Base-by-base conservation (phyloP, 1,284 basidiomycete genomes). In the Rhodotorula sp. region DNA sequence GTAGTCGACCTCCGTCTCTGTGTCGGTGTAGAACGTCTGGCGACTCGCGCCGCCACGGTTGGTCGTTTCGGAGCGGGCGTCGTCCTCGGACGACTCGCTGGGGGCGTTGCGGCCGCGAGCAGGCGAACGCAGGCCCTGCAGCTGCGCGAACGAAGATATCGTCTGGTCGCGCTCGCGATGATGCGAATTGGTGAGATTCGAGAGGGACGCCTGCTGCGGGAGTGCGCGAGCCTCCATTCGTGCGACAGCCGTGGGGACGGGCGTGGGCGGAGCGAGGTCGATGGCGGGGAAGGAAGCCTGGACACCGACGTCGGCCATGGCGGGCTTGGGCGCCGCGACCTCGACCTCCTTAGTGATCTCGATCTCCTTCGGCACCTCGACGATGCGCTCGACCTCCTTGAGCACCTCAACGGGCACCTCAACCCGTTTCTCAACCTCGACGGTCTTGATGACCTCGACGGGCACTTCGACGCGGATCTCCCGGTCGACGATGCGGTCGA, bases 1-100 rank as follows among this genome's bases (percentile, higher is more conserved):
- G 79, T 91, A 96, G 71, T 91, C 90, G 41, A 80, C 80, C 34
- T 92, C 91, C 22, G 83, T 85, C 63, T 90, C 89, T 73, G 90
- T 89, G 70, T 89, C 86, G 2, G 66, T 62, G 60, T 67, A 67
- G 61, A 62, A 67, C 12, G 66, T 67, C 36, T 62, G 60, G 25
- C 60, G 60, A 27, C 54, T 57, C 85, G 86, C 2, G 36, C 56
- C 44, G 27, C 59, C 61, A 2, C 71, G 61, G 27, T 66, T 55
- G 32, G 61, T 71, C 25, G 50, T 32, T 36, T 64, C 66, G 37
- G 70, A 72, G 27, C 66, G 59, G 2, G 66, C 60, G 13, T 62
- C 66, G 64, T 54, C 58, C 21, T 65, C 71, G 32, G 64, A 63
- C 29, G 61, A 46, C 25, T 59, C 54, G 60, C 53, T 55, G 5